These are phyloP conservation scores for Mytilinidion resinicola DNA, from an alignment of 495 filamentous ascomycete species.

Conservation along the genomic window DNA sequence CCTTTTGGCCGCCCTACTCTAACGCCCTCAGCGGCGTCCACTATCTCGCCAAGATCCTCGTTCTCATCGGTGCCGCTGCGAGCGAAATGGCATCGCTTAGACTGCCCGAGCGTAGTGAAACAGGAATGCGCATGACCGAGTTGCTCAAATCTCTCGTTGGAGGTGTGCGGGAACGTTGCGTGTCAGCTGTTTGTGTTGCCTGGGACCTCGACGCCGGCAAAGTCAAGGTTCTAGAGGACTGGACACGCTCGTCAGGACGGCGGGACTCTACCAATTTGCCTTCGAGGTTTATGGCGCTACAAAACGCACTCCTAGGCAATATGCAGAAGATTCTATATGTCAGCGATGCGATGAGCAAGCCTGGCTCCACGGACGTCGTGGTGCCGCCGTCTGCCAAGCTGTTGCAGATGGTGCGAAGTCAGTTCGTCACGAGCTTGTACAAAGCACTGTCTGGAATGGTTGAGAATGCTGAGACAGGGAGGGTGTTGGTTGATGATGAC, in stretches of 20 bases:
- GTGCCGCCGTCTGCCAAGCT: conserved; percentile 75
- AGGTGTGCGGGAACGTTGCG: conserved; percentile 73
- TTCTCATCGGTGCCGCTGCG: conserved; percentile 73
- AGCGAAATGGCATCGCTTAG: conserved; percentile 74
- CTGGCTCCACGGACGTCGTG: conserved; percentile 65
- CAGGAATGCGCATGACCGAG: conserved; percentile 11
- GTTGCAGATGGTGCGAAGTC: conserved; percentile 72
- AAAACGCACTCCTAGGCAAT: conserved; percentile 65
- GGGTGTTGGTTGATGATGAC: conserved; percentile 52
- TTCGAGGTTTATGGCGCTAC: conserved; percentile 68
- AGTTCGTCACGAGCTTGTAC: conserved; percentile 87
- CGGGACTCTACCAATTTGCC: conserved; percentile 89
- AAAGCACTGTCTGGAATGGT: conserved; percentile 90
- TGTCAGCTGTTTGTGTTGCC: conserved; percentile 69
- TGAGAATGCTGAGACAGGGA: conserved; percentile 77
- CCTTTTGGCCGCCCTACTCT: conserved; percentile 91
- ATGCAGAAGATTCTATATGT: conserved; percentile 95
- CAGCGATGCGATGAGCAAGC: conserved; percentile 67
- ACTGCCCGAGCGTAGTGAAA: conserved; percentile 55
- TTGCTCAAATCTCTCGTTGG: conserved; percentile 61
- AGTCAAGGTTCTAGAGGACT: conserved; percentile 85
- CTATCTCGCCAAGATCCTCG: conserved; percentile 75
- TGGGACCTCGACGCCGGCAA: conserved; percentile 88
- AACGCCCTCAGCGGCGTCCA: conserved; percentile 84
- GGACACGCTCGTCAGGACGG: conserved; percentile 71